phyloP scores from a whole-genome alignment of 1,139 yeast species.

The Kodamaea ohmeri region DNA sequence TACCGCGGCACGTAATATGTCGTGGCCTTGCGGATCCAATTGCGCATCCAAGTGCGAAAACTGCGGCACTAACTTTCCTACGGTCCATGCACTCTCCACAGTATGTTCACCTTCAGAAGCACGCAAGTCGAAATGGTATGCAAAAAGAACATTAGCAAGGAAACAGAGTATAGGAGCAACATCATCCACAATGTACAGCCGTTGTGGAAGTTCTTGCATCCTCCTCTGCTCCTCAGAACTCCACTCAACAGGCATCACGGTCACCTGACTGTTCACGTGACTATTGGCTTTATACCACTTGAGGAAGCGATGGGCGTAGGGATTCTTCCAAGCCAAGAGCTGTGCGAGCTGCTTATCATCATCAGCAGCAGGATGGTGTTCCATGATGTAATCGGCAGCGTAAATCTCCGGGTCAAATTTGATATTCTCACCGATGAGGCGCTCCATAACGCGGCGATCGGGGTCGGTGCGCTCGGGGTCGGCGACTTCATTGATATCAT shows the following conservation, averaged over 20 bases:
- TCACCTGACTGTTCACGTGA: slow-evolving; percentile 20
- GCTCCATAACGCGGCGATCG: slow-evolving; percentile 58
- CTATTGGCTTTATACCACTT: slow-evolving; percentile 47
- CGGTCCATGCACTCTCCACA: slow-evolving; percentile 90
- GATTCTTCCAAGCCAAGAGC: slow-evolving; percentile 58
- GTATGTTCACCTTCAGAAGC: slow-evolving; percentile 76
- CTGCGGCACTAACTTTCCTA: slow-evolving; percentile 83
- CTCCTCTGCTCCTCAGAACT: slow-evolving; percentile 58
- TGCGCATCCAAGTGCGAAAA: slow-evolving; percentile 66
- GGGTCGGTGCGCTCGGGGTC: slow-evolving; percentile 68
- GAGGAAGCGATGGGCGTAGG: slow-evolving; percentile 40
- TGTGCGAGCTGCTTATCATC: slow-evolving; percentile 53
- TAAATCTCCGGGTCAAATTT: slow-evolving; percentile 89
- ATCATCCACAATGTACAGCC: slow-evolving; percentile 53
- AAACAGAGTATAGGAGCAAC: slow-evolving; percentile 51
- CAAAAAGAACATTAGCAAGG: slow-evolving; percentile 64
- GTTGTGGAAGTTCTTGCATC: slow-evolving; percentile 68
- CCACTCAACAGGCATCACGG: slow-evolving; percentile 46
- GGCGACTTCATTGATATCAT: slow-evolving; percentile 83
- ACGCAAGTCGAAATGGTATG: slow-evolving; percentile 70
- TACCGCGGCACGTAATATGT: slow-evolving; percentile 48
- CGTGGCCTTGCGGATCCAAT: slow-evolving; percentile 31
- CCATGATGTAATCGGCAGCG: slow-evolving; percentile 76
- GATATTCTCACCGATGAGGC: slow-evolving; percentile 67
- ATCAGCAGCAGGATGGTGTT: slow-evolving; percentile 50